phyloP scores from a whole-genome alignment of 2,329 filamentous ascomycete species.

The Colletotrichum scovillei region DNA sequence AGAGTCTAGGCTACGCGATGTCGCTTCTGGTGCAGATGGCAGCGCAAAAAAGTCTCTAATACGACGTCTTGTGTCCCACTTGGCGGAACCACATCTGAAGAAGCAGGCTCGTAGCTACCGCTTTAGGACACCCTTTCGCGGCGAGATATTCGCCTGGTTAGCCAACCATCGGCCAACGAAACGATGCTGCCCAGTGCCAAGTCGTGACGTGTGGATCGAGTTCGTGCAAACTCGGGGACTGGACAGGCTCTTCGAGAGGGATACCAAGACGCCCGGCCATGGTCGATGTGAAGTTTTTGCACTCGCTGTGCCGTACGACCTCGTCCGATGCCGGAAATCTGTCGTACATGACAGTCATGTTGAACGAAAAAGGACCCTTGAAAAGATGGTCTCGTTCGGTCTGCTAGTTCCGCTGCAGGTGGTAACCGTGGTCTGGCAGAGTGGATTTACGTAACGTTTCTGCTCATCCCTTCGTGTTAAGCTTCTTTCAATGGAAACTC shows the following conservation, averaged over 20 bases:
- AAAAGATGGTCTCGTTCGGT: not conserved
- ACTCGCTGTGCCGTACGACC: not conserved
- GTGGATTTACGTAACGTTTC: conserved; percentile 20
- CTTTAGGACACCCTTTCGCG: not conserved
- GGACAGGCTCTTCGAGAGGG: not conserved
- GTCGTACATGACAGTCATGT: no score
- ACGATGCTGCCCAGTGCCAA: not conserved
- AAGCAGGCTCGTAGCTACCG: not conserved
- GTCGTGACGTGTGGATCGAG: conserved; percentile 7
- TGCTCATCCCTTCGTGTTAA: conserved; percentile 9
- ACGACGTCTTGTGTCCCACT: conserved; percentile 2
- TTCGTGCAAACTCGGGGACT: conserved; percentile 17
- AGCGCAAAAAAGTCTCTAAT: not conserved
- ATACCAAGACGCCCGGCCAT: not conserved
- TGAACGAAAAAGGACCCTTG: no score
- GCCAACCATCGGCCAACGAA: conserved; percentile 4
- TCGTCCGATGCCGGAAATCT: conserved; percentile 17
- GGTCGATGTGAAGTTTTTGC: not conserved
- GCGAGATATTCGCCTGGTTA: not conserved
- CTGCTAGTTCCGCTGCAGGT: not conserved
- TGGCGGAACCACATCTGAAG: not conserved
- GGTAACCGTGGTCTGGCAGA: not conserved
- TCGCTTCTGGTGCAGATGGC: not conserved
- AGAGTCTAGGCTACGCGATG: no score
- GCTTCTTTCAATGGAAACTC: conserved; percentile 9